Evolutionary conservation across 139 green algal genomes (phyloP).

Genomic region (Micromonas pusilla): DNA sequence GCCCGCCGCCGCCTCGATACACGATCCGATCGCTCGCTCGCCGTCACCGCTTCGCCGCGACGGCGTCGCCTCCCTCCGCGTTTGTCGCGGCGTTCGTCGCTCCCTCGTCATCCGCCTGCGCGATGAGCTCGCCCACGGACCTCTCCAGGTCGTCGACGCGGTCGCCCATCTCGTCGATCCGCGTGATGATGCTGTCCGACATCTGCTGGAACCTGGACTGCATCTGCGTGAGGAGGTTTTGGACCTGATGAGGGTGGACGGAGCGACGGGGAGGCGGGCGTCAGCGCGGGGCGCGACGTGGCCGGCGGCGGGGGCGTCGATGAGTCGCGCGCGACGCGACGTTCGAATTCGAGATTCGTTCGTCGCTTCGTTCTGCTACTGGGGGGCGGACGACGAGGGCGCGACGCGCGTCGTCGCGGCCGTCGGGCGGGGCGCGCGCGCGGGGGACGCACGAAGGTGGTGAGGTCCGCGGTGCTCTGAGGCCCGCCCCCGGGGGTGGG

Average conservation of each 20-base stretch:
- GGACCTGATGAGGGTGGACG: not conserved
- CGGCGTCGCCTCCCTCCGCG: not conserved
- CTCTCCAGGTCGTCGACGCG: conserved; percentile 58
- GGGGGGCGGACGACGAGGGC: no score
- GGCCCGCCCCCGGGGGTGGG: not conserved
- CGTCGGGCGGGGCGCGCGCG: no score
- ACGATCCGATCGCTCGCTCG: no score
- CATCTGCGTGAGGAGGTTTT: conserved; percentile 45
- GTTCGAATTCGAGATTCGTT: no score
- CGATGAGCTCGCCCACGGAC: conserved; percentile 49
- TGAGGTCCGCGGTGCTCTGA: not conserved
- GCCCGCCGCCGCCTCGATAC: no score
- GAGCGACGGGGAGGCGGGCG: not conserved
- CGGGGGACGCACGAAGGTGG: not conserved
- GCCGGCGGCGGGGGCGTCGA: no score
- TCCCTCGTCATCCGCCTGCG: conserved; percentile 33
- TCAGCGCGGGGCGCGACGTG: no score
- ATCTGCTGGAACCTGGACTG: conserved; percentile 52
- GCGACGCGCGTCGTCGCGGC: not conserved
- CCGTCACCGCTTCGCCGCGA: no score
- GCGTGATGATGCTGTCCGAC: conserved; percentile 47
- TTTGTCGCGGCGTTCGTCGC: not conserved
- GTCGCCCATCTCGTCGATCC: conserved; percentile 54
- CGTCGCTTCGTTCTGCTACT: no score
- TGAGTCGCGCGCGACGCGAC: no score